phyloP scores from a whole-genome alignment of 371 early-diverging fungal species.

The Mucor irregularis region DNA sequence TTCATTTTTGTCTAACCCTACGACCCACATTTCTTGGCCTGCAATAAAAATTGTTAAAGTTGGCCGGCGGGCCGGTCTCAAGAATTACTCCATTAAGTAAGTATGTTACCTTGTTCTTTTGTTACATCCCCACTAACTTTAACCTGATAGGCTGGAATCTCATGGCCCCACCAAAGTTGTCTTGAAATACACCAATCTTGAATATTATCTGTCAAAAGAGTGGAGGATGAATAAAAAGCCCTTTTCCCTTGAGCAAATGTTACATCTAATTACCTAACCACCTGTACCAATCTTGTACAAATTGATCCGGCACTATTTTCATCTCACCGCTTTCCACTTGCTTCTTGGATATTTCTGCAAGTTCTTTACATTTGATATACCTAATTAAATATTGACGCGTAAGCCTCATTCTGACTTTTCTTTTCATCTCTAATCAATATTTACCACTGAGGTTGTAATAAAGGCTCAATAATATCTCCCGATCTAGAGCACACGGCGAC shows the following conservation, averaged over 20 bases:
- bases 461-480: constrained; percentile 97
- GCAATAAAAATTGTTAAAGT: background rate
- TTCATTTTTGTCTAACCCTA: constrained; percentile 60
- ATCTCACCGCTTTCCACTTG: constrained; percentile 76
- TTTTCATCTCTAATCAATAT: constrained; percentile 20
- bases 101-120: constrained; percentile 10
- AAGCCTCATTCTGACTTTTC: constrained; percentile 4
- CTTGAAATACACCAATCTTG: constrained; percentile 99
- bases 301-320: constrained; percentile 78
- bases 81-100: constrained; percentile 11
- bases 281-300: constrained; percentile 86
- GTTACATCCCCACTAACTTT: constrained; percentile 37
- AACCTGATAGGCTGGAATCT: constrained; percentile 96
- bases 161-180: constrained; percentile 99
- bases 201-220: constrained; percentile 63
- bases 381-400: constrained; percentile 23
- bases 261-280: constrained; percentile 82
- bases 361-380: constrained; percentile 86
- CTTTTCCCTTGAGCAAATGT: background rate
- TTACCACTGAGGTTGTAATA: constrained; percentile 98
- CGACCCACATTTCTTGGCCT: constrained; percentile 66
- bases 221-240: background rate
- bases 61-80: constrained; percentile 9
- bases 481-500: constrained; percentile 90
- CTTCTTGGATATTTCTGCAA: constrained; percentile 75